Conservation (phyloP, 192 early-diverging fungal genomes). For the Coemansia sp. region DNA sequence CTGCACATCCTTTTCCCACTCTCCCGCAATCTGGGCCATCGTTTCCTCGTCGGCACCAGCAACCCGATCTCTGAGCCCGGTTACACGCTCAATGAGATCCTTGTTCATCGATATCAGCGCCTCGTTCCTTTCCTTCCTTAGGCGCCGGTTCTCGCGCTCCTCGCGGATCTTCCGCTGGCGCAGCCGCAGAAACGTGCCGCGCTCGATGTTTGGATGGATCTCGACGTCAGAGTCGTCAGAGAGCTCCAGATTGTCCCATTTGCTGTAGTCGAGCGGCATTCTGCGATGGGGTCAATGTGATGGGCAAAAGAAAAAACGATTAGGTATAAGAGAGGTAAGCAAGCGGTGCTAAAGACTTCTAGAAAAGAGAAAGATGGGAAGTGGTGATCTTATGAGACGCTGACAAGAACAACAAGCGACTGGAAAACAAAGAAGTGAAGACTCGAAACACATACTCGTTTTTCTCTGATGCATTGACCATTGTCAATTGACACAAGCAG, state of each 20-base stretch:
- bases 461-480: no score
- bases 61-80: constrained; percentile 23
- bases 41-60: constrained; percentile 14
- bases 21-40: constrained; percentile 14
- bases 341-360: neutral
- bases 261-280: constrained; percentile 79
- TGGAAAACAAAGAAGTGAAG: no score
- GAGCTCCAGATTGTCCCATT: constrained; percentile 96
- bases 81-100: constrained; percentile 35
- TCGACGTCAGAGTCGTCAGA: constrained; percentile 98
- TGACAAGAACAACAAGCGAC: no score
- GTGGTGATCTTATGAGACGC: no score
- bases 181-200: constrained; percentile 86
- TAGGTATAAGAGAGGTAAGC: neutral
- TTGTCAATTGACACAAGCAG: no score
- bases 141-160: constrained; percentile 70
- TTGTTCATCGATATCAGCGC: constrained; percentile 35
- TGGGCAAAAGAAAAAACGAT: neutral
- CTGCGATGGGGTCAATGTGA: neutral
- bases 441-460: no score
- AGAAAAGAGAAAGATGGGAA: neutral
- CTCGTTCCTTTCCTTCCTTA: constrained; percentile 57
- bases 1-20: constrained; percentile 37
- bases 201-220: constrained; percentile 93
- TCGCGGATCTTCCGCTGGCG: constrained; percentile 86